Evolutionary conservation across 2,329 filamentous ascomycete species (phyloP), one percentile per base, ranked within the genome.

Genomic region (Sphaceloma murrayae): DNA sequence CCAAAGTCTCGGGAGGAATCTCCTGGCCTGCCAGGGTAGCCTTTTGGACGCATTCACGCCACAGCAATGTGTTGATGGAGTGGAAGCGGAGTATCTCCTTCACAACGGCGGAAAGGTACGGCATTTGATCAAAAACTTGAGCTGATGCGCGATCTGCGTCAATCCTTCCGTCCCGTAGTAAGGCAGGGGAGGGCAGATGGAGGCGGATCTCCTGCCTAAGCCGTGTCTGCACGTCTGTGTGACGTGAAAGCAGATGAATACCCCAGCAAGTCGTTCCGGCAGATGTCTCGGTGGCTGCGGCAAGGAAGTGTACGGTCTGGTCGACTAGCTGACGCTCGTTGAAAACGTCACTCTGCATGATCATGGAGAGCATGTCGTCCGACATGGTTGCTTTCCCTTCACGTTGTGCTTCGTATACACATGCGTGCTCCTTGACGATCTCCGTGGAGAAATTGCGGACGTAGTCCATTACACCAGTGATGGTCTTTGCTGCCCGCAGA

Each of bases 21-120:
- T 10, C 10, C 14, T 40, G 22, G 3, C 34, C 45, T 13, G 21
- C 18, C 5, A 49, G 34, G 3, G n/a, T 34, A 11, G 48, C 40
- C n/a, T 26, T 2, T 5, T 22, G 24, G 4, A 46, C 21, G 8
- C 21, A 43, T 21, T 49, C 26, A 13, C 48, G 45, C 48, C 48
- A 49, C 10, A 49, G 45, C 24, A 49, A 45, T 10, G 48, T 47
- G 34, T 49, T 49, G 34, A 49, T 43, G 42, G 45, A 47, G 26
- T 50, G 49, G 30, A 48, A 48, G 2, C 49, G 46, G 16, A 50
- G 43, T 3, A 46, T 34, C 32, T 50, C 49, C 16, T 49, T 50
- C 14, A 48, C 45, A 17, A 50, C 33, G 3, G 49, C 46, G 44
- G 48, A 26, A 29, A 50, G 46, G 38, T 50, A 50, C 13, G 42